Conservation (phyloP, 1,284 basidiomycete species). For the Fomitopsis palustris region DNA sequence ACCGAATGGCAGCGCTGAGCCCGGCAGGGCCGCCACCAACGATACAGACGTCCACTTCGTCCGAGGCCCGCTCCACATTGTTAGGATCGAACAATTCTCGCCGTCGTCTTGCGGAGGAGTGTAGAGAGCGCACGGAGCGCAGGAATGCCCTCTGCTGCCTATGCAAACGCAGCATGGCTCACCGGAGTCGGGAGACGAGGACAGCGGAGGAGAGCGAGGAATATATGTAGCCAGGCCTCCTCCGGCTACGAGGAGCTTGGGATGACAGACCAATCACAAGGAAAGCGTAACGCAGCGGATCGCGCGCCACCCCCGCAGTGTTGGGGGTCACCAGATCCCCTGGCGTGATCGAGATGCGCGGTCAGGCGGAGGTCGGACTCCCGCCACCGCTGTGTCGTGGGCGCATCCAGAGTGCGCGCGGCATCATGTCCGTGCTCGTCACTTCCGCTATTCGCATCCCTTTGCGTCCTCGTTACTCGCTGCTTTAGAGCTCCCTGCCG, state of each 20-base stretch:
- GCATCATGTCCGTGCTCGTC: background rate
- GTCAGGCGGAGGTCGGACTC: background rate
- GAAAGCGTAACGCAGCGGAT: background rate
- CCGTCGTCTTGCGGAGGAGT: constrained; percentile 26
- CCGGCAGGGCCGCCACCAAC: constrained; percentile 96
- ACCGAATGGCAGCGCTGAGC: constrained; percentile 90
- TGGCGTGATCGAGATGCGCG: background rate
- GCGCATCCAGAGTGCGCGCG: background rate
- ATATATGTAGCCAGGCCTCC: background rate
- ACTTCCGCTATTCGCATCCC: background rate
- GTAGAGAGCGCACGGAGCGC: constrained; percentile 18
- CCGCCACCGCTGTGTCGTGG: background rate
- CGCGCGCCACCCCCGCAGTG: background rate
- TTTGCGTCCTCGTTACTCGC: background rate
- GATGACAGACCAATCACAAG: background rate
- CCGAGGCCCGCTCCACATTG: constrained; percentile 71
- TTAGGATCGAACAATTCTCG: constrained; percentile 45
- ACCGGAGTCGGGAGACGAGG: background rate
- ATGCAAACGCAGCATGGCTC: constrained; percentile 1
- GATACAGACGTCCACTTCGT: constrained; percentile 95
- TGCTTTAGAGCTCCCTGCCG: background rate
- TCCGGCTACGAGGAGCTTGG: background rate
- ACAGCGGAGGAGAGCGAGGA: background rate
- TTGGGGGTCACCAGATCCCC: background rate
- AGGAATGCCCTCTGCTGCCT: background rate